Base-by-base conservation (phyloP, 208 protist genomes). In the Acanthamoeba lenticulata region DNA sequence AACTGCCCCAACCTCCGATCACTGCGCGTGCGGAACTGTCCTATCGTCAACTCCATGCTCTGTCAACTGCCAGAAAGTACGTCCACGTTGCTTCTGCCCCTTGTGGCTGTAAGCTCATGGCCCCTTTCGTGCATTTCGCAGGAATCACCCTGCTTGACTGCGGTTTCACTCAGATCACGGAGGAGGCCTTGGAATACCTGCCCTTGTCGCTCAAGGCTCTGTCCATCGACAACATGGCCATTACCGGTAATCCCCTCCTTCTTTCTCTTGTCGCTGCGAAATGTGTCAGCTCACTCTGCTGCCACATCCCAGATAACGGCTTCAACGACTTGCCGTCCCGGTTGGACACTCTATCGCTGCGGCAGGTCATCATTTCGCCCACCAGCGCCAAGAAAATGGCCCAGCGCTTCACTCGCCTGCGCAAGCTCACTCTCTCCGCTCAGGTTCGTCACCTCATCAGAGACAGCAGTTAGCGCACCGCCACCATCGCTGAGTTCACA, bases 301-400 rank as follows among this genome's bases (percentile, higher is more conserved):
- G 11, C 42, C 67, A 42, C 13, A 42, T 11, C 32, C 36, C 15
- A 85, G 74, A 85, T n/a, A 85, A 85, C 7, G 74, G 74, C 3
- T 85, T 85, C 44, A 85, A 85, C 21, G 74, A 85, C 42, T n/a
- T 85, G 44, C 74, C 74, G 42, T 45, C 74, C 24, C 17, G 74
- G 44, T 36, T 85, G 36, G 74, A 85, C 44, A 85, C 74, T 29
- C 74, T 85, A 5, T 85, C 74, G 74, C 74, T 85, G 44, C 36
- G 74, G 17, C 74, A 55, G 34, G 74, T 85, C 36, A 52, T 85
- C 42, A 29, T 85, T 24, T 85, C 74, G 15, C 36, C 74, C 44
- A 85, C 52, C 36, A 85, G 74, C 44, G 74, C 74, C n/a, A 85
- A 52, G 74, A 85, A 52, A 49, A 85, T 85, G 74, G 74, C 74